phyloP scores from a whole-genome alignment of 2,329 filamentous ascomycete genomes.

The Colletotrichum destructivum region DNA sequence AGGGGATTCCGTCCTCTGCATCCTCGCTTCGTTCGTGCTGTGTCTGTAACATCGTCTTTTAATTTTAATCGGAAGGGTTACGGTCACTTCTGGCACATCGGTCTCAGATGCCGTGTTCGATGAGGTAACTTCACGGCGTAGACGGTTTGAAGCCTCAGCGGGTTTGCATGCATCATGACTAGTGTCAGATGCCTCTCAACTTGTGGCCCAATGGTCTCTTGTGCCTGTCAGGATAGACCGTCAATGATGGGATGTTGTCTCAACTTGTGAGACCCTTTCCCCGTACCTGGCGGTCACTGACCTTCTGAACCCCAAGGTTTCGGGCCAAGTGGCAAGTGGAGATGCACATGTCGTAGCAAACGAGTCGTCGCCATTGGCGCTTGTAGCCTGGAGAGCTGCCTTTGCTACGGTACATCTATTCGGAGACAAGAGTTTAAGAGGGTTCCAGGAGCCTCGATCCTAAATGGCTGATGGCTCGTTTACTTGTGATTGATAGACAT shows the following conservation, averaged over 20 bases:
- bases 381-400: constrained; percentile 13
- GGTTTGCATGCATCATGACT: constrained; percentile 34
- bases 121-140: background rate
- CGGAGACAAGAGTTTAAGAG: background rate
- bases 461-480: constrained; percentile 16
- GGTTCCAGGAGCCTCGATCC: constrained; percentile 13
- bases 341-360: constrained; percentile 38
- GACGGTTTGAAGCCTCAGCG: constrained; percentile 1
- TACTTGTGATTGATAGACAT: constrained; percentile 42
- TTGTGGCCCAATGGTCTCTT: constrained; percentile 7
- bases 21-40: background rate
- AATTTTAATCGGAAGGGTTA: constrained; percentile 5
- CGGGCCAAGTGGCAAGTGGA: constrained; percentile 32
- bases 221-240: constrained; percentile 22
- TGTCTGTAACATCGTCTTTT: no score
- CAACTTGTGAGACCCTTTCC: constrained; percentile 29
- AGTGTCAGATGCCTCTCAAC: constrained; percentile 34
- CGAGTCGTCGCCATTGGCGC: constrained; percentile 20
- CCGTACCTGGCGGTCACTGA: constrained; percentile 33
- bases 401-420: background rate
- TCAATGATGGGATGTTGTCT: constrained; percentile 41
- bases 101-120: no score
- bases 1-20: constrained; percentile 4
- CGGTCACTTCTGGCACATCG: no score
- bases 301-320: constrained; percentile 30